Evolutionary conservation across 768 basidiomycete genomes (phyloP).

Genomic region (Boletus rufocinnamomeus): DNA sequence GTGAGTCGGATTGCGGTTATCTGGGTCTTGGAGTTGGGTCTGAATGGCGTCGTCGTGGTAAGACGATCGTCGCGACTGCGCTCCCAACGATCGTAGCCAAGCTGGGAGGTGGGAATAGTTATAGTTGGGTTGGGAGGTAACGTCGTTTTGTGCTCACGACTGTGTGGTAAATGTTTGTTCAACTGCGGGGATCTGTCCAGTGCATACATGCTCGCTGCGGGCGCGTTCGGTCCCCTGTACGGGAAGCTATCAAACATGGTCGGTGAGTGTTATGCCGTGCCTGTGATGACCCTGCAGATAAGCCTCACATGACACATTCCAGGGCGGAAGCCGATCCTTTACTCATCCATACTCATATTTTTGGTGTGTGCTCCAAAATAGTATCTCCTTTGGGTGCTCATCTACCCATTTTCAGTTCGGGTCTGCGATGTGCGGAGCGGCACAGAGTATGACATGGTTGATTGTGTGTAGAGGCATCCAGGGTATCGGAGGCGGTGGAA

Average conservation of each 20-base stretch:
- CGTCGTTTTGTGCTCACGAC: constrained; percentile 10
- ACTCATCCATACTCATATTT: constrained; percentile 64
- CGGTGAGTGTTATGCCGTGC: constrained; percentile 24
- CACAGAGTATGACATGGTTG: constrained; percentile 77
- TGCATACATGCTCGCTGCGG: constrained; percentile 72
- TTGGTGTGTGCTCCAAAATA: constrained; percentile 44
- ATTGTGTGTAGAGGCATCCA: constrained; percentile 77
- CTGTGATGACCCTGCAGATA: background rate
- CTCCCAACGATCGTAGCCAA: constrained; percentile 70
- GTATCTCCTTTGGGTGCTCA: background rate
- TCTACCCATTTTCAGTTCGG: constrained; percentile 50
- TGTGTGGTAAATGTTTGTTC: background rate
- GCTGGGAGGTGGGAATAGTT: constrained; percentile 60
- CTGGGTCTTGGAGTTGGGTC: background rate
- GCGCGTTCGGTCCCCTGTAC: constrained; percentile 68
- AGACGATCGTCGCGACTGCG: constrained; percentile 76
- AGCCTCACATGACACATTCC: constrained; percentile 30
- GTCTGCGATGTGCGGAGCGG: constrained; percentile 80
- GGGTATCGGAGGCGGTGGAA: constrained; percentile 82
- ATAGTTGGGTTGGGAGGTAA: constrained; percentile 76
- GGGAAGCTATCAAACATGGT: constrained; percentile 73
- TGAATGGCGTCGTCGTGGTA: constrained; percentile 17
- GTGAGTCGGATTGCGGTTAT: constrained; percentile 32
- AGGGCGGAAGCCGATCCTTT: constrained; percentile 74
- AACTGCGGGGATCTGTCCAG: constrained; percentile 38